Evolutionary conservation across 345 rosid genomes (phyloP).

Genomic region (Aethionema arabicum): DNA sequence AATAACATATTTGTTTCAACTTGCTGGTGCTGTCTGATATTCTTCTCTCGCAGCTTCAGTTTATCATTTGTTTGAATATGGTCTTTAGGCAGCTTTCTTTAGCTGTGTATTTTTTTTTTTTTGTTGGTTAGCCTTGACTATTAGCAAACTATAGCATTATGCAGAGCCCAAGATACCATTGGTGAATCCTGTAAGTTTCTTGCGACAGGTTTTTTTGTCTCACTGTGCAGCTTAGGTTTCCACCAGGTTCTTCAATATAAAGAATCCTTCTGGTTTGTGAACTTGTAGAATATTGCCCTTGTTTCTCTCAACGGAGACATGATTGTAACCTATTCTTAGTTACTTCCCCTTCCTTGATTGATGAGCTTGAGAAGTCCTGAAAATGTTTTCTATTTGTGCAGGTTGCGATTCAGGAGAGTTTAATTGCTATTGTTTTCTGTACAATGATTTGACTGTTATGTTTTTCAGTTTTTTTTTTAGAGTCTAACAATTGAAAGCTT

Average conservation of each 20-base stretch:
- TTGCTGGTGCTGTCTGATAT: neutral
- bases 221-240: neutral
- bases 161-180: neutral
- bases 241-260: conserved; percentile 18
- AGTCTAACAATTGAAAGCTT: conserved; percentile 21
- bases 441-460: neutral
- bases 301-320: neutral
- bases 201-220: conserved; percentile 6
- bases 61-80: neutral
- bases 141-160: neutral
- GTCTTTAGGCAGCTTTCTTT: conserved; percentile 14
- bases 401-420: conserved; percentile 19
- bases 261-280: conserved; percentile 5
- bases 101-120: conserved; percentile 17
- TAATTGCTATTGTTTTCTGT: neutral
- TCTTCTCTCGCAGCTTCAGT: neutral
- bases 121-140: neutral
- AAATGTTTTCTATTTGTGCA: conserved; percentile 18
- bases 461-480: conserved; percentile 2
- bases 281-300: conserved; percentile 2
- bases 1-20: conserved; percentile 21
- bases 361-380: conserved; percentile 4
- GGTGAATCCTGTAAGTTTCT: conserved; percentile 1
- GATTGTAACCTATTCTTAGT: conserved; percentile 9
- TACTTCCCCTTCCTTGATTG: conserved; percentile 9